Conservation (phyloP, 176 grass and related monocot genomes). For the Oryza rufipogon region DNA sequence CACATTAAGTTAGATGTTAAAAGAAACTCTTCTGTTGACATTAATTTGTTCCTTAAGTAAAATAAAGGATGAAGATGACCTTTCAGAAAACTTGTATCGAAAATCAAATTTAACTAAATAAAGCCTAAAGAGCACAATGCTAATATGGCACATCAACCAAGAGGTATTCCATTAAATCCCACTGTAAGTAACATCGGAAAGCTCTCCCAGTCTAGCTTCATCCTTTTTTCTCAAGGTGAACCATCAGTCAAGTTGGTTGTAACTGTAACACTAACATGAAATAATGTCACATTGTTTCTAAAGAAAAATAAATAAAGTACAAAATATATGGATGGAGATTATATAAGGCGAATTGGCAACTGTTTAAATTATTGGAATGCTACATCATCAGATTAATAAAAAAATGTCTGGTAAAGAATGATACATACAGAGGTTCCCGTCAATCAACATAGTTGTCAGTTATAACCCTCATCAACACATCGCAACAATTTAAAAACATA, state of each 20-base stretch:
- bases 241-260: not conserved
- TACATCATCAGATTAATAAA: not conserved
- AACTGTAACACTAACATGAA: not conserved
- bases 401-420: not conserved
- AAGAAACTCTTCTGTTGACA: not conserved
- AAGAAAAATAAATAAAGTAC: constrained; percentile 1
- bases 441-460: not conserved
- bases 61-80: not conserved
- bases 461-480: not conserved
- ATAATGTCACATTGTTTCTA: not conserved
- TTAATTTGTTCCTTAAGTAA: not conserved
- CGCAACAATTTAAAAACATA: not conserved
- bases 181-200: not conserved
- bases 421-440: not conserved
- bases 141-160: constrained; percentile 10
- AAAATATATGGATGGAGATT: not conserved
- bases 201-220: not conserved
- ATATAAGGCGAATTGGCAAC: not conserved
- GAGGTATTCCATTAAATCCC: constrained; percentile 6
- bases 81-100: not conserved
- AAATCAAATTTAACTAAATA: not conserved
- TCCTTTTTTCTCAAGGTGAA: not conserved
- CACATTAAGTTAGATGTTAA: not conserved
- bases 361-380: not conserved
- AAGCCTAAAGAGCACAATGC: not conserved